These are phyloP conservation scores for Eragrostis nindensis DNA, from an alignment of 176 grass and related monocot species.

Conservation along the genomic window DNA sequence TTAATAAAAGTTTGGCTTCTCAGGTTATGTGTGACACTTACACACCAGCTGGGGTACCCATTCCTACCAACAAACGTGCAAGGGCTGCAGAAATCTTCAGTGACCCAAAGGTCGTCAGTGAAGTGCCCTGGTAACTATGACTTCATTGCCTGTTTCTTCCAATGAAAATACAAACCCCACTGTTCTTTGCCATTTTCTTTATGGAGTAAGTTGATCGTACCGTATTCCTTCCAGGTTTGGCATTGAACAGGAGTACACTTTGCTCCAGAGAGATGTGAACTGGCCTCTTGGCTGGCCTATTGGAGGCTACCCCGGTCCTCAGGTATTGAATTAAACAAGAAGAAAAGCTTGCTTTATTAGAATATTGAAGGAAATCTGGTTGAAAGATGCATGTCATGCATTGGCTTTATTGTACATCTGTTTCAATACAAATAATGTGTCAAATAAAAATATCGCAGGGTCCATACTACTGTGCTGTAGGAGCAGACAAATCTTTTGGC, in stretches of 20 bases:
- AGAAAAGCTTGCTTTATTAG: conserved; percentile 13
- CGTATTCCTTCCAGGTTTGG: conserved; percentile 66
- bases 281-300: conserved; percentile 99
- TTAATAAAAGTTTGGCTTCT: conserved; percentile 1
- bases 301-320: conserved; percentile 95
- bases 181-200: neutral
- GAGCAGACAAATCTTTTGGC: conserved; percentile 97
- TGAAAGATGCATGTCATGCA: neutral
- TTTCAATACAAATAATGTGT: neutral
- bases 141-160: neutral
- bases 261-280: conserved; percentile 81
- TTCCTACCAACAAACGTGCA: conserved; percentile 80
- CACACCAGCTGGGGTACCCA: conserved; percentile 71
- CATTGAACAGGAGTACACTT: conserved; percentile 98
- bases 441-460: conserved; percentile 58
- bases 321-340: conserved; percentile 58
- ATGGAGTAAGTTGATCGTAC: neutral
- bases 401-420: conserved; percentile 6
- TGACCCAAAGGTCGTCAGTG: conserved; percentile 66
- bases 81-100: conserved; percentile 81
- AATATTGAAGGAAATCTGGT: neutral
- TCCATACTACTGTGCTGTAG: conserved; percentile 91
- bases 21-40: conserved; percentile 87
- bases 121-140: conserved; percentile 86
- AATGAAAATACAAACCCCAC: neutral